Evolutionary conservation across 495 filamentous ascomycete species (phyloP).

Genomic region (Neurospora intermedia): DNA sequence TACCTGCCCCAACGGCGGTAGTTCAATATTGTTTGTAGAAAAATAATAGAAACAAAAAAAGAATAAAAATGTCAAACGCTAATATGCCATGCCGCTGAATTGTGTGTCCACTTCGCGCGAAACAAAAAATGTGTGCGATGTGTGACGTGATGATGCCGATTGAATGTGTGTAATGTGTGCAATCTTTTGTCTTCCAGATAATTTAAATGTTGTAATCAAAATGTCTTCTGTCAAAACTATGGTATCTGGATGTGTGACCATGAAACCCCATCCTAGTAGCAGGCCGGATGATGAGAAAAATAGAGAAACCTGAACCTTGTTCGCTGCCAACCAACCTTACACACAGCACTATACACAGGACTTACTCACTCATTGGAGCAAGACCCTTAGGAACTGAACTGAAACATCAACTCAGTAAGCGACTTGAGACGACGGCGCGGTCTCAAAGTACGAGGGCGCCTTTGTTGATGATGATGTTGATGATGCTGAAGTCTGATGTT

Average conservation of each 20-base stretch:
- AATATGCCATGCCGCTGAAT: neutral
- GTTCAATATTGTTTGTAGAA: neutral
- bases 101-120: neutral
- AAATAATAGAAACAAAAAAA: too few relatives aligned
- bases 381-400: neutral
- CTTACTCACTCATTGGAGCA: neutral
- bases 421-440: neutral
- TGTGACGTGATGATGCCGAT: neutral
- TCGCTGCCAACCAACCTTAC: neutral
- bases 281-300: neutral
- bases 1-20: neutral
- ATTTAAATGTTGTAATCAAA: neutral
- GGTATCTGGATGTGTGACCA: neutral
- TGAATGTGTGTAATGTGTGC: neutral
- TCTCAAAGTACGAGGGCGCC: constrained; percentile 23
- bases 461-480: neutral
- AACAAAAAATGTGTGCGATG: neutral
- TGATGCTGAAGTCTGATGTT: constrained; percentile 7
- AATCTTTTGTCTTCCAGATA: neutral
- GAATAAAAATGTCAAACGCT: neutral
- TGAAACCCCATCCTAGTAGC: neutral
- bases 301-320: neutral
- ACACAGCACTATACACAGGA: neutral
- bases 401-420: neutral
- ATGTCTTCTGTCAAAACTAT: neutral